phyloP scores from a whole-genome alignment of 352 stramenopile species.

The Phytopythium ostracodes region DNA sequence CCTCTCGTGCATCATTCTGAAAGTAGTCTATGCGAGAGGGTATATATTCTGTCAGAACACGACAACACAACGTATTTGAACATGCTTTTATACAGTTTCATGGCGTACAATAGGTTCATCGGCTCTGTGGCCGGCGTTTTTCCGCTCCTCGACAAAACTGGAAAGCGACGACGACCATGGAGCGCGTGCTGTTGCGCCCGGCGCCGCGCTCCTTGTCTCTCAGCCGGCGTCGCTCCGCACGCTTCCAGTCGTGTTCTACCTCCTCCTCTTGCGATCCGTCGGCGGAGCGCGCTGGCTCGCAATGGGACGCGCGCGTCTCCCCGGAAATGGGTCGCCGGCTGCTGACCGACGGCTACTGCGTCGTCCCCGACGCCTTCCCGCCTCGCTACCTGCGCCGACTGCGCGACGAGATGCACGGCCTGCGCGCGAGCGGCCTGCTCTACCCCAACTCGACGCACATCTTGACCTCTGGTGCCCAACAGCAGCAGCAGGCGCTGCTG shows the following conservation, averaged over 20 bases:
- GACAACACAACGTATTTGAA: too few relatives aligned
- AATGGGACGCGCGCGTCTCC: constrained; percentile 33
- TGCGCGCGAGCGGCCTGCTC: constrained; percentile 41
- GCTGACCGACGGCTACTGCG: constrained; percentile 45
- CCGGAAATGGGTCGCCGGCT: constrained; percentile 21
- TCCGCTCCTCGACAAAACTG: too few relatives aligned
- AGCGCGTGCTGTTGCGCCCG: background rate
- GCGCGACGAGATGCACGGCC: constrained; percentile 45
- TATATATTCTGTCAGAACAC: too few relatives aligned
- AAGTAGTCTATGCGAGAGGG: background rate
- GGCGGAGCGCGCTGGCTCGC: constrained; percentile 4
- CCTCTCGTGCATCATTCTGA: background rate
- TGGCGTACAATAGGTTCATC: background rate
- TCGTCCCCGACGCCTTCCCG: constrained; percentile 49
- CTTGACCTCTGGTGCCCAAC: constrained; percentile 13
- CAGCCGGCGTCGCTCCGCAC: background rate
- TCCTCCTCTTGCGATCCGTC: background rate
- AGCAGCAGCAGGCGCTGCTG: constrained; percentile 36
- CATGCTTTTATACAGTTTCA: background rate
- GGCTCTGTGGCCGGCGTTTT: too few relatives aligned
- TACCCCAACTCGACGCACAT: constrained; percentile 83
- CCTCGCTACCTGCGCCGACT: constrained; percentile 35
- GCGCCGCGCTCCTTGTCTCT: too few relatives aligned
- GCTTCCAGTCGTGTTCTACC: background rate
- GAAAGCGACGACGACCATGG: background rate